phyloP scores from a whole-genome alignment of 164 flowering plant genomes.

The Annona squamosa region DNA sequence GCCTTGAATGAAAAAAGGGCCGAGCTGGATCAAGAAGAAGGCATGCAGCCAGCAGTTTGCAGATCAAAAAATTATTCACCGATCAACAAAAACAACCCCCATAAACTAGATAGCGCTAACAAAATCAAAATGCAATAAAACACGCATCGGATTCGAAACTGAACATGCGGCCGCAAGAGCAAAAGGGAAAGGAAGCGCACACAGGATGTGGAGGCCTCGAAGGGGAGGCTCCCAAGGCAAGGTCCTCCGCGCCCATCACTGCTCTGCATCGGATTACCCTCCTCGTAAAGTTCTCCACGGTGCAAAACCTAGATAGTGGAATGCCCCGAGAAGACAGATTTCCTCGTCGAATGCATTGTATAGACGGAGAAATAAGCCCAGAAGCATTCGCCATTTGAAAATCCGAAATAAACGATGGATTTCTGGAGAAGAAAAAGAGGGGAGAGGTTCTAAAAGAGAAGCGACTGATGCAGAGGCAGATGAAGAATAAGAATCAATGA shows the following conservation, averaged over 20 bases:
- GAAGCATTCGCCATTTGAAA: slow-evolving; percentile 47
- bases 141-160: neutral
- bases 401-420: neutral
- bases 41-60: neutral
- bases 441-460: neutral
- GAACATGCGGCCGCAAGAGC: neutral
- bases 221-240: slow-evolving; percentile 26
- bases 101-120: neutral
- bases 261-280: slow-evolving; percentile 32
- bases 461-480: neutral
- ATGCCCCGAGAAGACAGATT: slow-evolving; percentile 21
- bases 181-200: slow-evolving; percentile 20
- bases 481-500: neutral
- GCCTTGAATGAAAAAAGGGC: neutral
- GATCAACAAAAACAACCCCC: neutral
- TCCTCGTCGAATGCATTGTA: slow-evolving; percentile 28
- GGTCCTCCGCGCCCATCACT: slow-evolving; percentile 26
- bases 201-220: slow-evolving; percentile 36
- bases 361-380: slow-evolving; percentile 38
- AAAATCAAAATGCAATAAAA: neutral
- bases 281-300: slow-evolving; percentile 12
- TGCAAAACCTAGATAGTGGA: slow-evolving; percentile 40
- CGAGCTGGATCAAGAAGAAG: neutral
- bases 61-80: neutral
- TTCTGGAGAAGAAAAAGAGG: neutral